These are phyloP conservation scores for Solanum sitiens DNA, from an alignment of 257 asterid genomes.

Conservation along the genomic window DNA sequence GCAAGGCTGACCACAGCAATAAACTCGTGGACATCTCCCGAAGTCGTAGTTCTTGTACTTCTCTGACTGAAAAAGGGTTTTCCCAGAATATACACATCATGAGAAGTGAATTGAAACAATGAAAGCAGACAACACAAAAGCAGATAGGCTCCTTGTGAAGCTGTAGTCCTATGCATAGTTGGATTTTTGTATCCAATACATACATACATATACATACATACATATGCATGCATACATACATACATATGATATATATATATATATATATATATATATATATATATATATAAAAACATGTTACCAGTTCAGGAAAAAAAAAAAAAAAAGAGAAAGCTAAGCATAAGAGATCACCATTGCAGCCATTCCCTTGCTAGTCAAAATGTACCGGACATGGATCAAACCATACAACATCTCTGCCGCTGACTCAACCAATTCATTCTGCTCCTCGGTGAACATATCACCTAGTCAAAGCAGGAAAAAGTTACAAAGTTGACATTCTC, in stretches of 20 bases:
- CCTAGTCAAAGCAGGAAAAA: constrained; percentile 29
- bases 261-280: too few species aligned
- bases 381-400: constrained; percentile 82
- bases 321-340: not conserved
- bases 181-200: not conserved
- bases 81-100: not conserved
- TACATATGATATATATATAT: too few species aligned
- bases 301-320: not conserved
- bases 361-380: constrained; percentile 94
- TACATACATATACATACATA: not conserved
- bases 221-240: too few species aligned
- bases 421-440: constrained; percentile 91
- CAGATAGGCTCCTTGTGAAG: not conserved
- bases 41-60: constrained; percentile 91
- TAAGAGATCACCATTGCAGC: constrained; percentile 74
- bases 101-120: not conserved
- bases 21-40: constrained; percentile 96
- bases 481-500: constrained; percentile 6
- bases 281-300: not conserved
- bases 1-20: constrained; percentile 95
- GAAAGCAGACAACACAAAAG: not conserved
- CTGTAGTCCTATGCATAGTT: not conserved
- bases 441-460: constrained; percentile 89
- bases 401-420: constrained; percentile 99
- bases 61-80: constrained; percentile 49